A percentile compares a stretch with the other conserved stretches of the same genome.
These are phyloP conservation scores for Ramicandelaber brevisporus DNA, from an alignment of 192 early-diverging fungal species.

Conservation along the genomic window DNA sequence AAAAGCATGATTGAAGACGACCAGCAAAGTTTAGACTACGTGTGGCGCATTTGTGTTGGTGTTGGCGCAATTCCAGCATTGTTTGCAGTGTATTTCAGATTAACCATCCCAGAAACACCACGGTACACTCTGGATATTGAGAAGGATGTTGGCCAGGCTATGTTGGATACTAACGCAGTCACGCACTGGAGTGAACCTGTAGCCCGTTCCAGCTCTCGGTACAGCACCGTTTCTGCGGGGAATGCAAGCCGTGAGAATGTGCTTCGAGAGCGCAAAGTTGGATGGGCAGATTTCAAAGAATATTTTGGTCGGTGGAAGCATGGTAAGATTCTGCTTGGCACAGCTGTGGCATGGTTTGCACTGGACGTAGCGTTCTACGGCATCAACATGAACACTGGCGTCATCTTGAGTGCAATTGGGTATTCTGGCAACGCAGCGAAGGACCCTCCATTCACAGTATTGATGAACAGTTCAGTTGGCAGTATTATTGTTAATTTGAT, in stretches of 20 bases:
- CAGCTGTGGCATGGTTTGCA: constrained; percentile 43
- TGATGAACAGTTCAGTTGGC: constrained; percentile 50
- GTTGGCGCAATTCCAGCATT: constrained; percentile 58
- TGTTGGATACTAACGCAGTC: constrained; percentile 5
- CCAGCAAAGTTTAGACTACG: constrained; percentile 39
- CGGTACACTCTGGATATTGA: constrained; percentile 59
- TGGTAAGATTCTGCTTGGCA: constrained; percentile 44
- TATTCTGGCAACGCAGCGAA: constrained; percentile 11
- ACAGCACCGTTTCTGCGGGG: constrained; percentile 10
- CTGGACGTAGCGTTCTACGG: constrained; percentile 60
- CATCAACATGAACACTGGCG: constrained; percentile 48
- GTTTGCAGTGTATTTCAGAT: constrained; percentile 61
- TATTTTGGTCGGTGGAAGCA: constrained; percentile 64
- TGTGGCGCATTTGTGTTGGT: constrained; percentile 70
- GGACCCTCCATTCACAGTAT: constrained; percentile 11
- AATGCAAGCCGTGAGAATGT: constrained; percentile 11
- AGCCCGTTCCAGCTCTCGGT: constrained; percentile 3
- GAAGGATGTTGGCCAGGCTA: constrained; percentile 17
- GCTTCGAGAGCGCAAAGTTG: constrained; percentile 6
- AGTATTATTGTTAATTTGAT: constrained; percentile 66
- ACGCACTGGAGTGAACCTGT: constrained; percentile 3
- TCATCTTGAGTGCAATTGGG: constrained; percentile 38
- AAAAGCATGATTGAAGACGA: constrained; percentile 30
- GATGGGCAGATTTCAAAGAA: constrained; percentile 25
- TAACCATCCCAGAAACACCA: constrained; percentile 87